Evolutionary conservation across 78 protist species (phyloP).

Genomic region (Guillardia theta): DNA sequence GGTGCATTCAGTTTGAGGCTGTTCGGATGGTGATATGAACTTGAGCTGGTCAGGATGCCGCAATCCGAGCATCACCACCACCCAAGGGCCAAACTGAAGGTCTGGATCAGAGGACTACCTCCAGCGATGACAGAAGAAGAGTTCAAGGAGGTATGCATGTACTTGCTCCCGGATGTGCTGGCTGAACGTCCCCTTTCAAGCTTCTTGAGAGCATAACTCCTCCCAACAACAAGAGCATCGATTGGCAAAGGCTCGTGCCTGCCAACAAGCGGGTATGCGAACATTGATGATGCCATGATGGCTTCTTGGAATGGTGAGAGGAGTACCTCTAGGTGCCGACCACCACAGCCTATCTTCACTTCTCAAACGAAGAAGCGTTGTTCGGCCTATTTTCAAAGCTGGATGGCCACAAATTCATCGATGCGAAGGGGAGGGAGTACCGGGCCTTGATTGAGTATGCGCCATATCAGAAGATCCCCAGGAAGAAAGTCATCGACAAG

Average conservation of each 20-base stretch:
- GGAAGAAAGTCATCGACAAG: neutral
- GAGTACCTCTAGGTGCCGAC: constrained; percentile 22
- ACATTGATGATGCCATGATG: too few species aligned
- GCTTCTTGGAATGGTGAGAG: too few species aligned
- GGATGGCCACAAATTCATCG: neutral
- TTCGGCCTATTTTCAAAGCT: neutral
- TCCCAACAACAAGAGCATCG: neutral
- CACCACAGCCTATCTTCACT: neutral
- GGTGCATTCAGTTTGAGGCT: too few species aligned
- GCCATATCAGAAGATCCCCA: neutral
- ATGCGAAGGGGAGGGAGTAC: neutral
- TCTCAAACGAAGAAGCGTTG: neutral
- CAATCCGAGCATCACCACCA: too few species aligned
- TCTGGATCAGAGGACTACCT: neutral
- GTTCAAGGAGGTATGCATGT: neutral
- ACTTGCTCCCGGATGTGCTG: neutral
- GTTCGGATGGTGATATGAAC: too few species aligned
- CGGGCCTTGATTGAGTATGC: neutral
- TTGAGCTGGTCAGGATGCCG: too few species aligned
- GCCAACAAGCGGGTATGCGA: constrained; percentile 1
- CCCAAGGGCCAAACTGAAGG: too few species aligned
- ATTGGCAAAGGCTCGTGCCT: neutral
- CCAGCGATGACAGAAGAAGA: neutral
- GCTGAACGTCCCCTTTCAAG: neutral
- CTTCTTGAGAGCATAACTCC: neutral